Percentiles rank a stretch among this genome's conserved stretches.
phyloP scores from a whole-genome alignment of 1,284 basidiomycete species.

The Laetiporus sulphureus region DNA sequence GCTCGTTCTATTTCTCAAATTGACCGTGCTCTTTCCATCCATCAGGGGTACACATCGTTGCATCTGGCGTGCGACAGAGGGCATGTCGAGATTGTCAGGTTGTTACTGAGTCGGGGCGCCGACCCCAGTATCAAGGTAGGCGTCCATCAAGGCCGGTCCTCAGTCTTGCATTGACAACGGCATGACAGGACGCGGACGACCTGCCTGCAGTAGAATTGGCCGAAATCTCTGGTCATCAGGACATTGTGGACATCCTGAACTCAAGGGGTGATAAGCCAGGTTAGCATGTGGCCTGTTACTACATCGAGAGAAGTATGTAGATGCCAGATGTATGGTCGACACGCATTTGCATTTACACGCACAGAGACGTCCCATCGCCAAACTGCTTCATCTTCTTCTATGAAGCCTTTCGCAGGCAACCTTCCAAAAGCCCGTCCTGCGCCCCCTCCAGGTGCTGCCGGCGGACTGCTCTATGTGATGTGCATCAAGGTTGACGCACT shows the following conservation, averaged over 20 bases:
- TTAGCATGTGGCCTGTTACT: too few species aligned
- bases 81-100: slow-evolving; percentile 44
- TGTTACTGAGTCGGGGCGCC: slow-evolving; percentile 63
- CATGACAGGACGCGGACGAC: slow-evolving; percentile 77
- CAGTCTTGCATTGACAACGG: slow-evolving; percentile 2
- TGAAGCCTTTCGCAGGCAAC: too few species aligned
- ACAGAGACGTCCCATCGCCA: too few species aligned
- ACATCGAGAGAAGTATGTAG: too few species aligned
- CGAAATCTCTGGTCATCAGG: slow-evolving; percentile 54
- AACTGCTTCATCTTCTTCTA: too few species aligned
- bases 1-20: too few species aligned
- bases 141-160: slow-evolving; percentile 3
- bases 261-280: neutral
- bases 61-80: slow-evolving; percentile 86
- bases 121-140: slow-evolving; percentile 55
- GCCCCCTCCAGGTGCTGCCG: too few species aligned
- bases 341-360: too few species aligned
- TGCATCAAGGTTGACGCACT: too few species aligned
- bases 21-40: slow-evolving; percentile 12
- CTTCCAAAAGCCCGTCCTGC: too few species aligned
- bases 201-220: slow-evolving; percentile 64
- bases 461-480: too few species aligned
- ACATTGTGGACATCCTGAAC: slow-evolving; percentile 46
- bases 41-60: slow-evolving; percentile 84
- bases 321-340: too few species aligned